These are phyloP conservation scores for Fusarium transvaalense DNA, from an alignment of 2,329 filamentous ascomycete genomes.

Conservation along the genomic window DNA sequence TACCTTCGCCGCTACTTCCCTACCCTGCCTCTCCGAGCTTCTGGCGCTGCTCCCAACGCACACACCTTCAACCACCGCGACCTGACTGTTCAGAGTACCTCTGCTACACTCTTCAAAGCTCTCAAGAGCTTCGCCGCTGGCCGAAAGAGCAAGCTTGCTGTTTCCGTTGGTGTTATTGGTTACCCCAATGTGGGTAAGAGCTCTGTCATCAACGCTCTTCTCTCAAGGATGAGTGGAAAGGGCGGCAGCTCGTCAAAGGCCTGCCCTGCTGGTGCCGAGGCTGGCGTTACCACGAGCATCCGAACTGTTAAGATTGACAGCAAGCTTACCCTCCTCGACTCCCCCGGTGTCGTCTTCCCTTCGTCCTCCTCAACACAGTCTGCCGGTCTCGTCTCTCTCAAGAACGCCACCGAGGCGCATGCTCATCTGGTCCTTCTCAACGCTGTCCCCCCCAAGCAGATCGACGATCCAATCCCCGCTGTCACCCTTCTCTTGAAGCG, in stretches of 20 bases:
- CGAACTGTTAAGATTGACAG: constrained; percentile 94
- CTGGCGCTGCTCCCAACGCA: constrained; percentile 83
- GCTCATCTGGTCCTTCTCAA: constrained; percentile 90
- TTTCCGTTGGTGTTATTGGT: constrained; percentile 92
- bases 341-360: constrained; percentile 94
- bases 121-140: constrained; percentile 89
- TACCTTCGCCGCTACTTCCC: constrained; percentile 92
- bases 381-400: constrained; percentile 62
- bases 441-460: constrained; percentile 92
- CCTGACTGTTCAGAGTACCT: constrained; percentile 87
- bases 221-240: constrained; percentile 78
- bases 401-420: constrained; percentile 77
- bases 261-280: constrained; percentile 90
- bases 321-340: constrained; percentile 93
- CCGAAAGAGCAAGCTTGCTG: constrained; percentile 87
- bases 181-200: constrained; percentile 98
- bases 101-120: constrained; percentile 85
- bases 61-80: constrained; percentile 94
- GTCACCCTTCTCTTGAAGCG: constrained; percentile 86
- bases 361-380: constrained; percentile 63
- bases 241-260: constrained; percentile 69
- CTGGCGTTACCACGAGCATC: constrained; percentile 89
- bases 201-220: constrained; percentile 93
- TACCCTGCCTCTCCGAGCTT: constrained; percentile 88
- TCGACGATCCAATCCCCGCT: constrained; percentile 90